Base-by-base conservation (phyloP, 176 grass and related monocot genomes). In the Cenchrus purpureus region DNA sequence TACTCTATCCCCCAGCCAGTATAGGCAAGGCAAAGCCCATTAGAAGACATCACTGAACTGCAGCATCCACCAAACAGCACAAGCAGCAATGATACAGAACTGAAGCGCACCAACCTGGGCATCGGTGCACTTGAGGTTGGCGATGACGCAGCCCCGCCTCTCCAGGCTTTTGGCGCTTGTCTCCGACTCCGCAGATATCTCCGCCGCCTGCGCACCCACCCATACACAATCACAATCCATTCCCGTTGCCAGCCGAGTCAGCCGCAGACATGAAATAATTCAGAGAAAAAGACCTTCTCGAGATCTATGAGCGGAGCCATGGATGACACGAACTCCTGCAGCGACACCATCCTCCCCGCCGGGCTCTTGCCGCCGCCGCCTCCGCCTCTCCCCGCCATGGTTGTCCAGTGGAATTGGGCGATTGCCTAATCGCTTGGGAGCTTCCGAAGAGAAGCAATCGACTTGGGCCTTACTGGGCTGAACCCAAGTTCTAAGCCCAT, bases 61-160 rank as follows among this genome's bases (percentile, higher is more conserved):
- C 64, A 68, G 9, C n/a, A 55, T 49, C 25, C 15, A 25, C 22
- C 50, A 42, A 65, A 14, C 29, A 71, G 42, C 50, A 52, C 51
- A 52, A 65, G 14, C 14, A 71, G 28, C 45, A 83, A 5, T 19
- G 76, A 48, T 17, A 3, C 62, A 10, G 66, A 65, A 84, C 32
- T 50, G 44, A 82, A 82, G 31, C 79, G 7, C 79, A 65, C 48
- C 65, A 82, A 98, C 97, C 93, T 98, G 89, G 49, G 87, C 87
- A 76, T 95, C 93, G 48, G 88, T 92, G 83, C 97, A 95, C 87
- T 91, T 98, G 71, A 98, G 91, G 91, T 95, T 98, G 73, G 90
- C 52, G 43, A 99, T 91, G 78, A 94, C 79, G 79, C 83, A 89
- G 11, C 97, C 96, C 71, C 81, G 61, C 84, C 92, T 96, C 81